Base-by-base conservation (phyloP, 345 rosid species). In the Eucalyptus cladocalyx region DNA sequence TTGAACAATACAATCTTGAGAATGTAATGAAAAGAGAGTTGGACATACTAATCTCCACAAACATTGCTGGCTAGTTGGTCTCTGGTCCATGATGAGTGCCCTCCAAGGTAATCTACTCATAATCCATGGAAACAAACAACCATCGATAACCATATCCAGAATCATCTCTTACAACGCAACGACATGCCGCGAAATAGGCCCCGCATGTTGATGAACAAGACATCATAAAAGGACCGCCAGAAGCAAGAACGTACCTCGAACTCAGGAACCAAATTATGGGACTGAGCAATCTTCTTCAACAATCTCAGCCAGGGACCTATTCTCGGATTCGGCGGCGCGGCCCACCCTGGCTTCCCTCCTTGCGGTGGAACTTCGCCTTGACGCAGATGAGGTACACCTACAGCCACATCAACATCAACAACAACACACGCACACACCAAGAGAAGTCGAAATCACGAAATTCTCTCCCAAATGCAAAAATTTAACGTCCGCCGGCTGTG, bases 311-410 rank as follows among this genome's bases (percentile, higher is more conserved):
- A 97, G 7, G 99, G 98, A 7, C 99, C 99, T 10, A 97, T 95
- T 88, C 97, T 94, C 50, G 99, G 98, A 90, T 91, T 92, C 2
- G 99, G 96, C 9, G 94, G 97, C 8, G 98, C 97, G 11, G 98
- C 98, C 99, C 98, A 97, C 32, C 98, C 99, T 0, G 97, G 97
- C 91, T 90, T 94, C 83, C 99, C 99, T 54, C 98, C 99, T 8
- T 97, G 98, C 2, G 96, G 97, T 37, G 94, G 95, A 51, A 93
- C 93, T 28, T 96, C 98, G 11, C 96, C 98, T 87, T 94, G 94
- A 32, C 92, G 93, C 83, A 97, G 58, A 88, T 97, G 99, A 90
- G 98, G 99, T 37, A 95, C 97, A 89, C 99, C 97, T 95, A 48
- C 50, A 48, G 2, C 50, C 50, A 48, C 50, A 48, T 48, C 50